A percentile compares a stretch with the other conserved stretches of the same genome.
Evolutionary conservation across 495 filamentous ascomycete species (phyloP).

Genomic region (Cercophora newfieldiana): DNA sequence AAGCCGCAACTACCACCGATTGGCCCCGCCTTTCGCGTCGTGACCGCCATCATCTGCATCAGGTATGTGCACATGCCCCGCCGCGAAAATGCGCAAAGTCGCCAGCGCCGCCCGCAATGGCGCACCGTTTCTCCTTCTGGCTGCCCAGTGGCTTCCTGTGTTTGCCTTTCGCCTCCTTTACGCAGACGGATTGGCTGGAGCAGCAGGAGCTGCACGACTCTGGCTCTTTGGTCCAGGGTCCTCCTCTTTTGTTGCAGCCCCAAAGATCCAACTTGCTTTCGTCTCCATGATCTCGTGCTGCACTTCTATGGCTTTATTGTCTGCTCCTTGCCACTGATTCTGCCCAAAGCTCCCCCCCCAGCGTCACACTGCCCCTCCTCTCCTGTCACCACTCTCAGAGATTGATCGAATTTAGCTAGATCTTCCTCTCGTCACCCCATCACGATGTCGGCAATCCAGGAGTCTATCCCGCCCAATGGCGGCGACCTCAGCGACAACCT

Average conservation of each 20-base stretch:
- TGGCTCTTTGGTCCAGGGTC: not conserved
- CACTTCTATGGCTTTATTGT: not conserved
- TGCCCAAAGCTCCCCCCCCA: not conserved
- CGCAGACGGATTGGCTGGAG: conserved; percentile 13
- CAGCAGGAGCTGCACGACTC: conserved; percentile 8
- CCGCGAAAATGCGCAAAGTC: conserved; percentile 12
- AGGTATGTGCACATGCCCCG: conserved; percentile 36
- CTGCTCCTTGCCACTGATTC: not conserved
- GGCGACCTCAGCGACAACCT: conserved; percentile 52
- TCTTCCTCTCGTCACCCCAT: not conserved
- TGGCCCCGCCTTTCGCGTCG: conserved; percentile 27
- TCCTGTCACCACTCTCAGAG: not conserved
- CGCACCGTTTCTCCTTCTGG: conserved; percentile 29
- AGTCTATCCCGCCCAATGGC: conserved; percentile 41
- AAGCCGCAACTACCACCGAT: conserved; percentile 25
- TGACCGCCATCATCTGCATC: conserved; percentile 28
- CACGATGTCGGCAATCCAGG: conserved; percentile 52
- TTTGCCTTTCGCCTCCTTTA: conserved; percentile 20
- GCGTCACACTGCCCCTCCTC: conserved; percentile 2
- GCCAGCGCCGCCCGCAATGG: conserved; percentile 19
- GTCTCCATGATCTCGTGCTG: conserved; percentile 1
- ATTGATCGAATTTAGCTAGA: not conserved
- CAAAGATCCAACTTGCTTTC: not conserved
- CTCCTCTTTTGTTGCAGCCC: not conserved
- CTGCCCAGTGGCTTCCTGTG: not conserved